Evolutionary conservation across 768 basidiomycete species (phyloP), one percentile per base, ranked within the genome.

Genomic region (Lepiota brunneoincarnata): DNA sequence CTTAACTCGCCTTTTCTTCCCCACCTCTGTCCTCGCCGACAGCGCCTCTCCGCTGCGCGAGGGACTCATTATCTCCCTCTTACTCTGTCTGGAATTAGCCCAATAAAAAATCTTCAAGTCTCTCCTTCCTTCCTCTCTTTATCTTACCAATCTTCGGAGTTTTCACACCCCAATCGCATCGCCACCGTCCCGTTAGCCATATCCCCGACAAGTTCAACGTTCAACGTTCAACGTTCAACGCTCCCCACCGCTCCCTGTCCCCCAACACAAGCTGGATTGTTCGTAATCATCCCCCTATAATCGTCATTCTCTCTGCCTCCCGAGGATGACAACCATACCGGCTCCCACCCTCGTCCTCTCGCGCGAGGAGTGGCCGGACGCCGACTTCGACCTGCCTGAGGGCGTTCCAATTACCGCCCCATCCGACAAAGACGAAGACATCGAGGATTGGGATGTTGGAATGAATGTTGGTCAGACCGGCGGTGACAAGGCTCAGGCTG

Each of bases 331-430:
- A 52, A 72, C 85, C 47, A 73, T 84, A 37, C 82, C 81, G 35
- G 81, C 85, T 4, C 86, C 84, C 11, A 71, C 79, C 42, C 72
- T 78, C 58, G 69, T 73, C 38, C 63, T 76, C 36, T 68, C 77
- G 51, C 79, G 81, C 58, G 90, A 93, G 70, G 89, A 91, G 73
- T 93, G 91, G 90, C 78, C 82, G 40, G 91, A 93, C 69, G 87
- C 87, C 57, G 91, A 93, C 71, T 92, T 93, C 65, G 91, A 91
- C 66, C 73, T 93, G 18, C 85, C 87, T 51, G 91, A 93, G 44
- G 90, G 82, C 39, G 80, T 80, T 44, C 75, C 82, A 45, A 79
- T 90, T 48, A 82, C 86, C 60, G 69, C 85, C 35, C 77, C 77
- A 21, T 80, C 79, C 18, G 86, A 87, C 75, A 86, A 78, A 70